phyloP scores from a whole-genome alignment of 2,329 filamentous ascomycete genomes.

The Rhynchosporium agropyri region DNA sequence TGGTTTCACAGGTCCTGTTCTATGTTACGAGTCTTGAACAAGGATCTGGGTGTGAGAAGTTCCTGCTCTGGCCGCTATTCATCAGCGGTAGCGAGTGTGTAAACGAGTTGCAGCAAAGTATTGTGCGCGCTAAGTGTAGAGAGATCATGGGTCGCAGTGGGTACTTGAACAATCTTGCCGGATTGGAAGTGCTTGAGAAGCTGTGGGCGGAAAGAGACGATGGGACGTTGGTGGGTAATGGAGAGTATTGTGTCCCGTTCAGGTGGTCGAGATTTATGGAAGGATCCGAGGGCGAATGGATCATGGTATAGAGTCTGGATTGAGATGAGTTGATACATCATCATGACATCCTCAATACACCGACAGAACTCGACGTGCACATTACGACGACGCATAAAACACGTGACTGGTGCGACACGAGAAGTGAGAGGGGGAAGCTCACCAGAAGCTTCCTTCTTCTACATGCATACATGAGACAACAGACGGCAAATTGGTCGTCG shows the following conservation, averaged over 20 bases:
- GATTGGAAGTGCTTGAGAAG: constrained; percentile 81
- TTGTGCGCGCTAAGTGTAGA: constrained; percentile 77
- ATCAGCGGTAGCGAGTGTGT: constrained; percentile 89
- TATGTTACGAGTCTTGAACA: constrained; percentile 80
- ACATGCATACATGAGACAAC: not conserved
- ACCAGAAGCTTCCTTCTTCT: too few species aligned
- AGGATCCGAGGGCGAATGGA: constrained; percentile 62
- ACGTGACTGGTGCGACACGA: too few species aligned
- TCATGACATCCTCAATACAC: not conserved
- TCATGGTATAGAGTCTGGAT: constrained; percentile 59
- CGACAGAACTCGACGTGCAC: too few species aligned
- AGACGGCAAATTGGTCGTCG: not conserved
- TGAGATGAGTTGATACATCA: not conserved
- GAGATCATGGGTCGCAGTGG: constrained; percentile 88
- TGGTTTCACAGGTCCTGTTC: constrained; percentile 80
- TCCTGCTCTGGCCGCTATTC: constrained; percentile 91
- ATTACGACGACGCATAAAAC: too few species aligned
- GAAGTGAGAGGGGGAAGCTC: too few species aligned
- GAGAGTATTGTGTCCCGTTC: constrained; percentile 35
- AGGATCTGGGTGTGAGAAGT: constrained; percentile 76
- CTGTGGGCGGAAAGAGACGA: constrained; percentile 62
- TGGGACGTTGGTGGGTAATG: constrained; percentile 16
- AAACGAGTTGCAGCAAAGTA: constrained; percentile 74
- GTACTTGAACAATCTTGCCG: constrained; percentile 90
- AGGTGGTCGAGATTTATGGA: constrained; percentile 41